phyloP scores from a whole-genome alignment of 805 yeast genomes.

The Candida insectalens region DNA sequence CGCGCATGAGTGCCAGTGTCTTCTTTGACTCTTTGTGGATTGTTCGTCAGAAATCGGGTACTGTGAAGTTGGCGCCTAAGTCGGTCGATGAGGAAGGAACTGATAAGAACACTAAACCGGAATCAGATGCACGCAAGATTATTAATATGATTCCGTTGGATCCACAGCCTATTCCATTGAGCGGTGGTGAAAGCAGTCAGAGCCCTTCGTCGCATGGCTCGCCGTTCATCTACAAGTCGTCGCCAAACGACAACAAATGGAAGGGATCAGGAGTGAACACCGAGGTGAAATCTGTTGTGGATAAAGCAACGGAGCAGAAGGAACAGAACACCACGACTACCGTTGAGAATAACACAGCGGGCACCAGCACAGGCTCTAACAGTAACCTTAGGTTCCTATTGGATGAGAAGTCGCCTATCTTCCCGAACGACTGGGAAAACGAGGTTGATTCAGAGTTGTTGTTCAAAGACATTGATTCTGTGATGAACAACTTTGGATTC shows the following conservation, averaged over 20 bases:
- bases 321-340: not conserved
- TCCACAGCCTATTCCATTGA: slow-evolving; percentile 60
- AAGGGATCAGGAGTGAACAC: not conserved
- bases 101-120: slow-evolving; percentile 43
- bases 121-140: slow-evolving; percentile 62
- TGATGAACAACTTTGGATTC: slow-evolving; percentile 90
- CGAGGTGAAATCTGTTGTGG: no score
- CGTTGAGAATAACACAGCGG: not conserved
- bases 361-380: not conserved
- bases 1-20: slow-evolving; percentile 87
- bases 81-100: slow-evolving; percentile 16
- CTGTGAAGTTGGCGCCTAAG: slow-evolving; percentile 49
- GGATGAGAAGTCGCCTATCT: slow-evolving; percentile 2
- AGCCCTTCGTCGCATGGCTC: slow-evolving; percentile 11
- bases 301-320: not conserved
- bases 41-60: slow-evolving; percentile 79
- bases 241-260: slow-evolving; percentile 1
- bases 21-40: slow-evolving; percentile 87
- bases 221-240: slow-evolving; percentile 12
- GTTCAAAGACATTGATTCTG: slow-evolving; percentile 79
- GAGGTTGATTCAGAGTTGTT: slow-evolving; percentile 42
- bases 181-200: slow-evolving; percentile 16
- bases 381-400: not conserved
- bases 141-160: slow-evolving; percentile 75
- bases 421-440: slow-evolving; percentile 5